Conservation (phyloP, 1,284 basidiomycete species). For the Ustilago curta region DNA sequence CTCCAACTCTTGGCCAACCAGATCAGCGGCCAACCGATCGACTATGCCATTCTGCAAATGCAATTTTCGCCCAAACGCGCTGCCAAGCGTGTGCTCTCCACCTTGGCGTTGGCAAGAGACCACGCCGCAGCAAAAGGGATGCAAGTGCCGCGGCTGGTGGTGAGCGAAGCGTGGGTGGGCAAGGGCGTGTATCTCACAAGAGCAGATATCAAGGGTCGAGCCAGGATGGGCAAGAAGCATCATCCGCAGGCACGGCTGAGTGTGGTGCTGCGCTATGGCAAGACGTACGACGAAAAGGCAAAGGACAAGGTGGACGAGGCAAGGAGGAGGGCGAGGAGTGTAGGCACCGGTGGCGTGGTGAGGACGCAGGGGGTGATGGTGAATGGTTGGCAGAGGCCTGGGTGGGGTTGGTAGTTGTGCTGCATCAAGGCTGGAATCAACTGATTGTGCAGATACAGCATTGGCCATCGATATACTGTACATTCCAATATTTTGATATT, state of each 20-base stretch:
- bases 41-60: slow-evolving; percentile 96
- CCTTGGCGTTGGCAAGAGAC: slow-evolving; percentile 86
- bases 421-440: too few relatives aligned
- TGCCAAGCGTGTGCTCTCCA: slow-evolving; percentile 84
- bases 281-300: slow-evolving; percentile 79
- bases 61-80: slow-evolving; percentile 92
- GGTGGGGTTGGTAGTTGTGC: slow-evolving; percentile 60
- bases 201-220: slow-evolving; percentile 87
- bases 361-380: slow-evolving; percentile 54
- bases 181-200: slow-evolving; percentile 81
- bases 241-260: slow-evolving; percentile 83
- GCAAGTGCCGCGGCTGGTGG: slow-evolving; percentile 79
- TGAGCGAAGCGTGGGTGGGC: slow-evolving; percentile 91
- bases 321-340: slow-evolving; percentile 81
- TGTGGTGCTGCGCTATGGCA: slow-evolving; percentile 85
- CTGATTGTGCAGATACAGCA: too few relatives aligned
- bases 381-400: slow-evolving; percentile 64
- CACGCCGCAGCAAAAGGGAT: slow-evolving; percentile 87
- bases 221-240: slow-evolving; percentile 81
- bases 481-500: too few relatives aligned
- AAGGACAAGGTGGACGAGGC: slow-evolving; percentile 77
- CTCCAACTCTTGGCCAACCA: slow-evolving; percentile 87
- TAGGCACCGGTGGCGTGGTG: slow-evolving; percentile 73
- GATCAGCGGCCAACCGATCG: slow-evolving; percentile 75
- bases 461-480: too few relatives aligned